Percentiles rank a stretch among this genome's conserved stretches.
These are phyloP conservation scores for Tuber calosporum DNA, from an alignment of 495 filamentous ascomycete genomes.

Conservation along the genomic window DNA sequence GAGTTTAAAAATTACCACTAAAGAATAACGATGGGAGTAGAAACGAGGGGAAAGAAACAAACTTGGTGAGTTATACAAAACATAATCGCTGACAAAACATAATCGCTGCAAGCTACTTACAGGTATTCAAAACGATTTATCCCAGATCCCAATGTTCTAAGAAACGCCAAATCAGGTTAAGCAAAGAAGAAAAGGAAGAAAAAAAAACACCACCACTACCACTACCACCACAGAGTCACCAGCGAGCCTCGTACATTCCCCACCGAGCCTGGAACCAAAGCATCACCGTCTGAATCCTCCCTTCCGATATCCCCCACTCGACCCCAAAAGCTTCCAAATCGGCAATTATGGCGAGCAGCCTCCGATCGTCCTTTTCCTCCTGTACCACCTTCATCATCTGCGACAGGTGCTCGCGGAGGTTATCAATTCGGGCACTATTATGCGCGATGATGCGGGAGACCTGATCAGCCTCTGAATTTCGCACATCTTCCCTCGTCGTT, in stretches of 20 bases:
- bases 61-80: too few relatives aligned
- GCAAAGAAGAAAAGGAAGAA: background rate
- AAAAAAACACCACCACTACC: too few relatives aligned
- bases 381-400: background rate
- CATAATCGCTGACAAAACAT: too few relatives aligned
- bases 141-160: too few relatives aligned
- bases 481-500: background rate
- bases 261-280: background rate
- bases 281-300: background rate
- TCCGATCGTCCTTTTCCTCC: background rate
- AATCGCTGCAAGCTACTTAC: background rate
- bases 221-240: background rate
- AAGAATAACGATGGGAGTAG: too few relatives aligned
- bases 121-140: background rate
- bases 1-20: too few relatives aligned
- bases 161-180: background rate
- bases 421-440: background rate
- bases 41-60: too few relatives aligned
- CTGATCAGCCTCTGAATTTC: background rate
- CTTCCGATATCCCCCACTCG: background rate
- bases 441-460: background rate
- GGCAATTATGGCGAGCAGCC: background rate
- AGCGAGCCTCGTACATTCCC: background rate
- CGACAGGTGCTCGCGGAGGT: background rate
- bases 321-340: background rate